These are phyloP conservation scores for Porpolomopsis calyptriformis DNA, from an alignment of 768 basidiomycete species.

Conservation along the genomic window DNA sequence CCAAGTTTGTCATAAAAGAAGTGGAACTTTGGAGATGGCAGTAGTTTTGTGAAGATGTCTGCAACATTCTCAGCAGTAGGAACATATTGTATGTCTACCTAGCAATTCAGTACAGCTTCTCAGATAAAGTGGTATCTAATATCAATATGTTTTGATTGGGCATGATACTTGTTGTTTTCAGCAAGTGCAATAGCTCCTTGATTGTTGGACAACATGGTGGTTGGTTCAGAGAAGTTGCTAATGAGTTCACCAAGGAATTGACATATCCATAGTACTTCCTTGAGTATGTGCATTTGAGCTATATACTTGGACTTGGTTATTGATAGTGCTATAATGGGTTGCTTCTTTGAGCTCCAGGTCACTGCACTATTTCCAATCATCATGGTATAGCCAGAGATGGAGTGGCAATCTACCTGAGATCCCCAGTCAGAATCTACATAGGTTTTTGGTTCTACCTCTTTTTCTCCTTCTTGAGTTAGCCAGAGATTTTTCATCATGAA, in stretches of 20 bases:
- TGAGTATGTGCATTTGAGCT: conserved; percentile 10
- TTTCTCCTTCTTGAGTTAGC: no score
- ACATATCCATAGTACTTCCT: conserved; percentile 19
- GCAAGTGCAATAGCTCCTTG: conserved; percentile 13
- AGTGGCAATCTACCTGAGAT: conserved; percentile 11
- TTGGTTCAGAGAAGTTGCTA: neutral
- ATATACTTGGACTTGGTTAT: conserved; percentile 13
- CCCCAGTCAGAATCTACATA: conserved; percentile 11
- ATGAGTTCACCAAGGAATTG: conserved; percentile 13
- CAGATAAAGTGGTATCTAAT: conserved; percentile 21
- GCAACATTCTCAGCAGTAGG: conserved; percentile 18
- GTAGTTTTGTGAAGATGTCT: conserved; percentile 20
- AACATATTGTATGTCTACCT: conserved; percentile 9
- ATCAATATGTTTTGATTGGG: conserved; percentile 25
- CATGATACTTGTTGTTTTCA: conserved; percentile 17
- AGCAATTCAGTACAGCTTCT: conserved; percentile 11
- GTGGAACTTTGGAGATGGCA: no score
- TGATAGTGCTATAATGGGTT: no score
- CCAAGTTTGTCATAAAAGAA: no score
- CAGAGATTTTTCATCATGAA: no score
- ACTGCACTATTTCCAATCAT: no score
- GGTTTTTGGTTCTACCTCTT: neutral
- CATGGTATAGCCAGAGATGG: conserved; percentile 19
- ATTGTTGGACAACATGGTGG: conserved; percentile 12
- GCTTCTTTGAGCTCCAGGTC: no score